Evolutionary conservation across 306 rosid genomes (phyloP).

Genomic region (Sicyos edulis): DNA sequence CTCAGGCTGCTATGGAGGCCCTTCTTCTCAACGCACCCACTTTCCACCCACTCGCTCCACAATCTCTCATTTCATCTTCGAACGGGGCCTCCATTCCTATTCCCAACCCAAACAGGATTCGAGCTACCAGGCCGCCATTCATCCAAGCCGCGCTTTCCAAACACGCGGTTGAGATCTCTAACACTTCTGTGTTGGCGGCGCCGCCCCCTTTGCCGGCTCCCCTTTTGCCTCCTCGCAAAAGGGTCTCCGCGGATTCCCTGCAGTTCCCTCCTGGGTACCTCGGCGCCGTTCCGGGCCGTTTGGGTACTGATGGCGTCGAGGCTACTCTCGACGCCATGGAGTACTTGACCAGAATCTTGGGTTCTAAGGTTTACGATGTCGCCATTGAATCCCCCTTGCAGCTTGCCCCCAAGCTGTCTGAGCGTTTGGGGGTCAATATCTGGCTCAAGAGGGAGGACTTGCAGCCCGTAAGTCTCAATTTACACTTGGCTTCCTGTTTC

Average conservation of each 20-base stretch:
- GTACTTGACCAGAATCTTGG: slow-evolving; percentile 65
- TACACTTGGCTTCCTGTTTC: no score
- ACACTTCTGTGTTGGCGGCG: not conserved
- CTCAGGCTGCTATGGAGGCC: slow-evolving; percentile 41
- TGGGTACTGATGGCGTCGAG: slow-evolving; percentile 23
- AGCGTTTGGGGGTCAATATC: slow-evolving; percentile 51
- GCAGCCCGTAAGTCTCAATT: slow-evolving; percentile 63
- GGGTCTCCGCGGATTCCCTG: slow-evolving; percentile 45
- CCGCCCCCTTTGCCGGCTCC: no score
- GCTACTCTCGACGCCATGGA: slow-evolving; percentile 39
- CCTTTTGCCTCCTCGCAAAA: slow-evolving; percentile 23
- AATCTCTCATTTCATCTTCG: slow-evolving; percentile 1
- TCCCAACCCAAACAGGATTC: not conserved
- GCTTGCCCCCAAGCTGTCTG: slow-evolving; percentile 65
- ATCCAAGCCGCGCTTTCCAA: slow-evolving; percentile 45
- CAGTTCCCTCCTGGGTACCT: slow-evolving; percentile 68
- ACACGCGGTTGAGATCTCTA: slow-evolving; percentile 26
- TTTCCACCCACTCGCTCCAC: slow-evolving; percentile 25
- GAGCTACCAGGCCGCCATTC: slow-evolving; percentile 20
- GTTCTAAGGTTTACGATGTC: slow-evolving; percentile 79
- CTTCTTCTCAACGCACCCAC: slow-evolving; percentile 31
- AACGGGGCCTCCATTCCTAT: no score
- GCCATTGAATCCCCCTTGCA: slow-evolving; percentile 77
- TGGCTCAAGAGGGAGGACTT: slow-evolving; percentile 95
- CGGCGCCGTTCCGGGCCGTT: slow-evolving; percentile 56